Conservation (phyloP, 2,329 filamentous ascomycete species). For the Pseudogymnoascus sp. region DNA sequence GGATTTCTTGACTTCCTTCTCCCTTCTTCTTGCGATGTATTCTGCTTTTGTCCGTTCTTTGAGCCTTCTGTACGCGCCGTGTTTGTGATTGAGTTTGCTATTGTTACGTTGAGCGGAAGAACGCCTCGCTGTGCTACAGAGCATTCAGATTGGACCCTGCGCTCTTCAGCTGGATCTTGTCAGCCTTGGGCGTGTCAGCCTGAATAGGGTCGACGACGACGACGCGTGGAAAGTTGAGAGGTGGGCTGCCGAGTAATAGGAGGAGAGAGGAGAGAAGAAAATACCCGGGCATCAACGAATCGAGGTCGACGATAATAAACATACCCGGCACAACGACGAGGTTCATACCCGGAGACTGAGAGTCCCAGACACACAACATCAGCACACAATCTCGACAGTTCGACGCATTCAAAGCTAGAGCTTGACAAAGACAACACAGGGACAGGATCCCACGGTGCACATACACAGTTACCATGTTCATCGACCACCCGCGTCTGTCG, state of each 20-base stretch:
- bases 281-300: background rate
- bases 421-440: background rate
- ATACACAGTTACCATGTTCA: conserved; percentile 3
- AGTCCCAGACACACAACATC: background rate
- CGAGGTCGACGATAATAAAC: background rate
- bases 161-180: conserved; percentile 5
- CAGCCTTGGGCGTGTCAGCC: conserved; percentile 8
- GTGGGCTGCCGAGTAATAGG: background rate
- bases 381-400: no score
- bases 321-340: background rate
- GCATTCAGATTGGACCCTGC: conserved; percentile 2
- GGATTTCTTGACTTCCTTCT: background rate
- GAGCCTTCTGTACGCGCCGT: conserved; percentile 7
- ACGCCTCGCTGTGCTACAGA: background rate
- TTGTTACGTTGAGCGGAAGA: conserved; percentile 1
- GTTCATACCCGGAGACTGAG: background rate
- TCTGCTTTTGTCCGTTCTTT: conserved; percentile 3
- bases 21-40: conserved; percentile 1
- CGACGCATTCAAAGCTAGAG: background rate
- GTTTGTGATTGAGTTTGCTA: conserved; percentile 7
- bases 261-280: background rate
- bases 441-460: background rate
- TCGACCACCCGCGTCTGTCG: background rate
- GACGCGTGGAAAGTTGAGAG: background rate
- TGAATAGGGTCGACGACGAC: conserved; percentile 4